Percentiles rank a stretch among this genome's conserved stretches.
Evolutionary conservation across 768 basidiomycete species (phyloP).

Genomic region (Lactarius quietus): DNA sequence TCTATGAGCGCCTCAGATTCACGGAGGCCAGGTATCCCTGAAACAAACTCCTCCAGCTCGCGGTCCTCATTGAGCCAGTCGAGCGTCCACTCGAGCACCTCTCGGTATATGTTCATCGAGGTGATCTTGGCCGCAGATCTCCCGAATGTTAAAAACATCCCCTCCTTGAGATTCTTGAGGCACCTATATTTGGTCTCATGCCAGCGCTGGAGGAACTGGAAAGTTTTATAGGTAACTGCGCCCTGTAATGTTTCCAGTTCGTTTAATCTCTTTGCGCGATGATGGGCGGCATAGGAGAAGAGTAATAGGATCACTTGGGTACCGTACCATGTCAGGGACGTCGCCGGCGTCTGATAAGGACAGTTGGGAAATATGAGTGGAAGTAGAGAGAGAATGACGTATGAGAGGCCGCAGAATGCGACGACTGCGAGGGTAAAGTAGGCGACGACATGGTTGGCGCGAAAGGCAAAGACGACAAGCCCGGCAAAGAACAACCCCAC

Average conservation of each 20-base stretch:
- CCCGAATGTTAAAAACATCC: background rate
- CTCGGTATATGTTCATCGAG: too few species aligned
- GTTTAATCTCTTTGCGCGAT: too few species aligned
- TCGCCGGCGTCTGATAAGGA: background rate
- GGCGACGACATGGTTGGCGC: background rate
- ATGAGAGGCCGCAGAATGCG: background rate
- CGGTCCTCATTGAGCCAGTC: background rate
- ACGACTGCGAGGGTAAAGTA: background rate
- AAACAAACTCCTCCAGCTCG: background rate
- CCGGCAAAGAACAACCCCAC: background rate
- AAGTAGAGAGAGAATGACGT: background rate
- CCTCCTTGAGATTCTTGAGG: background rate
- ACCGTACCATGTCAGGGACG: background rate
- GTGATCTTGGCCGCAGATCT: background rate
- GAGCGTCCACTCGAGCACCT: background rate
- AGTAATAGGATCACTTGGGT: background rate
- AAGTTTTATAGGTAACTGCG: background rate
- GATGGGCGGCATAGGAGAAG: background rate
- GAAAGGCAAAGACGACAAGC: slow-evolving; percentile 1
- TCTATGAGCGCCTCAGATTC: background rate
- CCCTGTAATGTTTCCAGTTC: background rate
- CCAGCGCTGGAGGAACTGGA: background rate
- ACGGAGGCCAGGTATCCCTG: background rate
- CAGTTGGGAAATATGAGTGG: background rate
- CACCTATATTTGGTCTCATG: background rate